Evolutionary conservation across 2,329 filamentous ascomycete genomes (phyloP).

Genomic region (Myriosclerotinia duriaeana): DNA sequence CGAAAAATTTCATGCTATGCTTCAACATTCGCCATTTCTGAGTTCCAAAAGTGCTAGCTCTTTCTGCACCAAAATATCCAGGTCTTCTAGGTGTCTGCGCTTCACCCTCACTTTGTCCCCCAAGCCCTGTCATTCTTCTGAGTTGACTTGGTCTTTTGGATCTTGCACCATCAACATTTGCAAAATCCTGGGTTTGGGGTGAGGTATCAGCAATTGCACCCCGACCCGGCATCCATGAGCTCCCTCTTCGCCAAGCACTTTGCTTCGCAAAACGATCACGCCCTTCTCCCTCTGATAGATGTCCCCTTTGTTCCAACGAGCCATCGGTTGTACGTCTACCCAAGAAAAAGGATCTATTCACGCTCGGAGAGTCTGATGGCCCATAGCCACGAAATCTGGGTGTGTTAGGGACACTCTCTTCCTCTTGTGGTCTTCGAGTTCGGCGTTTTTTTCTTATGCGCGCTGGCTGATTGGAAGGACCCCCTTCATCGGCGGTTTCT

Average conservation of each 20-base stretch:
- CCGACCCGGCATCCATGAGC: conserved; percentile 49
- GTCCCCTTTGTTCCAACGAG: conserved; percentile 57
- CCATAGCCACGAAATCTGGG: conserved; percentile 44
- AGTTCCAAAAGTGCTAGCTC: conserved; percentile 70
- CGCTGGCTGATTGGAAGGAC: conserved; percentile 47
- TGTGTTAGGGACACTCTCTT: conserved; percentile 61
- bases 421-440: conserved; percentile 57
- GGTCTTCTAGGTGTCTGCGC: conserved; percentile 57
- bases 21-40: conserved; percentile 94
- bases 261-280: conserved; percentile 59
- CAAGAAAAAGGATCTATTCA: conserved; percentile 46
- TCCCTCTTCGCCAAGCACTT: conserved; percentile 58
- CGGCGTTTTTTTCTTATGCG: conserved; percentile 64
- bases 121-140: conserved; percentile 59
- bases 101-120: conserved; percentile 65
- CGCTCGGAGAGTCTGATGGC: conserved; percentile 36
- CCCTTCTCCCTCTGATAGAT: conserved; percentile 73
- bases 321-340: conserved; percentile 65
- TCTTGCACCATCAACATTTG: conserved; percentile 48
- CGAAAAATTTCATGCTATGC: conserved; percentile 74
- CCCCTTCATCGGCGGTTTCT: conserved; percentile 78
- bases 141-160: conserved; percentile 61
- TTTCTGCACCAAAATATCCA: conserved; percentile 58
- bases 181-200: conserved; percentile 45
- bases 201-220: conserved; percentile 50